Percentiles rank a stretch among this genome's conserved stretches.
These are phyloP conservation scores for Flammula alnicola DNA, from an alignment of 1,284 basidiomycete genomes.

Conservation along the genomic window DNA sequence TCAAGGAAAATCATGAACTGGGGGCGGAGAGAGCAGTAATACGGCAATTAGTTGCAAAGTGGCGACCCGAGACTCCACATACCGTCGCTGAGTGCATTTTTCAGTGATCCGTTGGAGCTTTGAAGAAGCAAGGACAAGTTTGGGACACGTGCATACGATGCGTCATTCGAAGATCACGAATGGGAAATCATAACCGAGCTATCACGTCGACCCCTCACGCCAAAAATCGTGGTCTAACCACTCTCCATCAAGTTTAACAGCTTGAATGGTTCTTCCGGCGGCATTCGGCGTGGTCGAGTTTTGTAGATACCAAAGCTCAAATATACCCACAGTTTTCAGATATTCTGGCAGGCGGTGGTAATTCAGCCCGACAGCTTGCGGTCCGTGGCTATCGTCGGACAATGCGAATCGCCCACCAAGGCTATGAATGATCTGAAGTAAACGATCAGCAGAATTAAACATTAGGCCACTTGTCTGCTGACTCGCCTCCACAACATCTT, in stretches of 20 bases:
- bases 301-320: no score
- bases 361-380: no score
- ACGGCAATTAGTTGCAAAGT: conserved; percentile 11
- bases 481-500: no score
- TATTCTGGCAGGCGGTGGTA: no score
- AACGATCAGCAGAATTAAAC: no score
- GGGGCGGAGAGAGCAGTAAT: conserved; percentile 7
- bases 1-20: conserved; percentile 19
- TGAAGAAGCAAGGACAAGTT: not conserved
- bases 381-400: conserved; percentile 96
- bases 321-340: no score
- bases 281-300: no score
- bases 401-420: conserved; percentile 79
- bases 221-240: conserved; percentile 70
- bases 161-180: conserved; percentile 11
- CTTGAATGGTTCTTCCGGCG: no score
- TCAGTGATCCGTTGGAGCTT: conserved; percentile 23
- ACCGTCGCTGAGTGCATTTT: conserved; percentile 8
- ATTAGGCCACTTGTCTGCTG: no score
- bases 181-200: conserved; percentile 8
- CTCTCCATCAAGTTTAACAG: no score
- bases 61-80: conserved; percentile 3
- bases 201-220: conserved; percentile 22
- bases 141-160: no score
- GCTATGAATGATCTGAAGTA: conserved; percentile 69